Percentiles rank a stretch among this genome's conserved stretches.
Conservation (phyloP, 139 green algal genomes). For the Haematococcus lacustris region DNA sequence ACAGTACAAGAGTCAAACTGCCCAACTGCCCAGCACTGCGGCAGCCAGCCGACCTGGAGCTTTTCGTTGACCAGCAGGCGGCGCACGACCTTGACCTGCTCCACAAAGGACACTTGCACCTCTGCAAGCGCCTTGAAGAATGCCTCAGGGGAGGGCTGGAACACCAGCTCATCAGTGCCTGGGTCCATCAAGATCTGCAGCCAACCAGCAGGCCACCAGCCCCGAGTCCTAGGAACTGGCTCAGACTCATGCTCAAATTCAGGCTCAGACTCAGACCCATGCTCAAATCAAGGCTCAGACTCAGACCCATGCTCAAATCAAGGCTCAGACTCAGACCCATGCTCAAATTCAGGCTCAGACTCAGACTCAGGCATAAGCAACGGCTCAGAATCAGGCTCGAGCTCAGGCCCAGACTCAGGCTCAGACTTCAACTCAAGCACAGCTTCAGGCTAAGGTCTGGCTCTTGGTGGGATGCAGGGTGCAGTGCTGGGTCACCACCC, state of each 20-base stretch:
- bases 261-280: too few species aligned
- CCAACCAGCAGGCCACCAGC: too few species aligned
- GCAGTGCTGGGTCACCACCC: too few species aligned
- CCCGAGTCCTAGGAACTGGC: too few species aligned
- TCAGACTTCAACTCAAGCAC: too few species aligned
- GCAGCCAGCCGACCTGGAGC: slow-evolving; percentile 29
- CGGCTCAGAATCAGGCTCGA: neutral
- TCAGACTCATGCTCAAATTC: too few species aligned
- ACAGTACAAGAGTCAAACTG: too few species aligned
- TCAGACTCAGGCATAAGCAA: neutral
- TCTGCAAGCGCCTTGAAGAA: slow-evolving; percentile 16
- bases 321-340: neutral
- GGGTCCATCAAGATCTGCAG: slow-evolving; percentile 3
- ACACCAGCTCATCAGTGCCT: slow-evolving; percentile 17
- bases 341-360: neutral
- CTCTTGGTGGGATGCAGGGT: too few species aligned
- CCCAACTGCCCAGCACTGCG: too few species aligned
- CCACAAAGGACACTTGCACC: slow-evolving; percentile 24
- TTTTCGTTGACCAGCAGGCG: slow-evolving; percentile 35
- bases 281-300: too few species aligned
- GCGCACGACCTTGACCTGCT: slow-evolving; percentile 24
- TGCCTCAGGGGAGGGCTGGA: slow-evolving; percentile 19
- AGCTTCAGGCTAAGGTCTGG: too few species aligned
- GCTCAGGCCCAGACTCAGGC: too few species aligned
- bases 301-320: neutral